Evolutionary conservation across 2,329 filamentous ascomycete genomes (phyloP).

Genomic region (Aspergillus pseudoglaucus): DNA sequence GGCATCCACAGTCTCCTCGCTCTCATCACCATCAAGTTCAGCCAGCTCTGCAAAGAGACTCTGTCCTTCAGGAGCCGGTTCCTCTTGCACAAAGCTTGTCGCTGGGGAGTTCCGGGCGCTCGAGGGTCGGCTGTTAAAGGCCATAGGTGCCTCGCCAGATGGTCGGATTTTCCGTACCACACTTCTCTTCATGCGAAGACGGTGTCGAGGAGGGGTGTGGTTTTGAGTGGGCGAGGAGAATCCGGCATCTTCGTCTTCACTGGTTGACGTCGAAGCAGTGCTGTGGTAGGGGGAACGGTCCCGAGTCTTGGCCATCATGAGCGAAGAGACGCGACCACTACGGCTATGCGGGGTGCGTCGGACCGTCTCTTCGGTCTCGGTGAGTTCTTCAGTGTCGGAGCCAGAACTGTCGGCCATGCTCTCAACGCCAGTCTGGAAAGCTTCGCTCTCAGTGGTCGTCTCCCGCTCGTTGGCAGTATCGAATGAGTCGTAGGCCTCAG

Average conservation of each 20-base stretch:
- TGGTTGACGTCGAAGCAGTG: constrained; percentile 80
- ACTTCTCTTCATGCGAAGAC: constrained; percentile 63
- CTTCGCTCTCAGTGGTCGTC: constrained; percentile 76
- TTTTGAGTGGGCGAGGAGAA: constrained; percentile 61
- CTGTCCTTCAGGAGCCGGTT: constrained; percentile 52
- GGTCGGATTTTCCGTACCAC: constrained; percentile 52
- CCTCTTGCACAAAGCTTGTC: constrained; percentile 43
- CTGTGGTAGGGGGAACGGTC: constrained; percentile 69
- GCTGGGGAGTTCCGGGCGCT: constrained; percentile 48
- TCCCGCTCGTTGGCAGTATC: constrained; percentile 72
- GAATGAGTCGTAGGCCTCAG: constrained; percentile 63
- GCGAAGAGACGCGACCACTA: constrained; percentile 25
- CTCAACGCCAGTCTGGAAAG: constrained; percentile 90
- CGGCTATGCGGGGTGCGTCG: constrained; percentile 33
- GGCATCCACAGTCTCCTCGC: constrained; percentile 48
- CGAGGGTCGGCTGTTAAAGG: constrained; percentile 31
- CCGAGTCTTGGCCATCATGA: constrained; percentile 42
- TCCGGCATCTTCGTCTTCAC: constrained; percentile 58
- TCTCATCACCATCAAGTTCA: constrained; percentile 64
- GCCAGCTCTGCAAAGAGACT: constrained; percentile 88
- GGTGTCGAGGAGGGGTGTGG: constrained; percentile 60
- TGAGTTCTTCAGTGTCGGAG: constrained; percentile 62
- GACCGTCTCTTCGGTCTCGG: constrained; percentile 68
- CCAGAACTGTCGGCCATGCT: constrained; percentile 58
- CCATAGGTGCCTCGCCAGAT: constrained; percentile 40